Base-by-base conservation (phyloP, 116 monocot genomes). In the Iris pallida region DNA sequence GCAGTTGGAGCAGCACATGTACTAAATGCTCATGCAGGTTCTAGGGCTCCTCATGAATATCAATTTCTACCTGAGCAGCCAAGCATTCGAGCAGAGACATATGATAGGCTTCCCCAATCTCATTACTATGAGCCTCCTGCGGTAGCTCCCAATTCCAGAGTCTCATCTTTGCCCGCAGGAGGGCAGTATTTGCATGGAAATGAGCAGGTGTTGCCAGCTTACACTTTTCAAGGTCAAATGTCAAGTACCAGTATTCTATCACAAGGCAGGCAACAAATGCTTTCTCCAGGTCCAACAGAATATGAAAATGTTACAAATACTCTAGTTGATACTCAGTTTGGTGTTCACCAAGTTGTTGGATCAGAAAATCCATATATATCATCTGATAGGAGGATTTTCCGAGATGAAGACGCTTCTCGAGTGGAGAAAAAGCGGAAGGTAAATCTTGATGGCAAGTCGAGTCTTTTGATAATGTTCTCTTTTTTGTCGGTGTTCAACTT, bases 61-160 rank as follows among this genome's bases (percentile, higher is more conserved):
- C 90, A 94, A 51, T 94, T 94, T 81, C 79, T 94, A 58, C 94
- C 94, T 19, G 85, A 94, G 78, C 87, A 90, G 63, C 94, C 94
- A 72, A 85, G 71, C 69, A 79, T 76, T 30, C 70, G 68, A 47
- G 73, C 82, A 62, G 93, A 93, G 18, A 51, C 65, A 59, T 86
- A 87, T 67, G 90, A 90, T 51, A 84, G 80, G 80, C 64, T 68
- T 15, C 52, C 83, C 8, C 83, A 80, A 53, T 73, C 88, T 63
- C 85, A 88, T 81, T 81, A 62, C 59, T 83, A 83, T 78, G 90
- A 90, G 44, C 68, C 78, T 70, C 66, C 90, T 48, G 63, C 75
- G 48, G 80, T 76, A 61, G 67, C 73, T n/a, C 63, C 75, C 8
- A 62, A 55, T 61, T 57, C 54, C 2, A 78, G 72, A 53, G 20